Conservation (phyloP, 352 stramenopile genomes). For the Hyphochytrium catenoides region DNA sequence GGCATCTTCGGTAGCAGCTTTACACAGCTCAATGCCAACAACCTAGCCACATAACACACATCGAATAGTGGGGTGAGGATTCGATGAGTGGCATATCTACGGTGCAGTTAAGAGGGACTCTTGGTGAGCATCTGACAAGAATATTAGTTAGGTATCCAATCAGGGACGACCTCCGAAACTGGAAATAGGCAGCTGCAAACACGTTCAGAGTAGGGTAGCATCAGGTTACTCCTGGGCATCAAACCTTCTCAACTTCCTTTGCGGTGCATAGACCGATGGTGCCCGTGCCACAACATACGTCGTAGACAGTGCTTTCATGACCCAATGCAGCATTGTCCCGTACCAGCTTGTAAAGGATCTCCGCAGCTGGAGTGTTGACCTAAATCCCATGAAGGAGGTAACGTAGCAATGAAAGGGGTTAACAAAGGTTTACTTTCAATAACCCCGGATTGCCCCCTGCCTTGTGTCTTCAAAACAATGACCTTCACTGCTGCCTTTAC, state of each 20-base stretch:
- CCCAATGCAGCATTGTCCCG: conserved; percentile 48
- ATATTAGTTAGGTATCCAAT: too few relatives aligned
- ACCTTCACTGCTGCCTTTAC: conserved; percentile 9
- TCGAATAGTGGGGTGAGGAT: too few relatives aligned
- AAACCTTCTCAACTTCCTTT: conserved; percentile 32
- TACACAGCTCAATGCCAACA: conserved; percentile 64
- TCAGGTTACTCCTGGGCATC: too few relatives aligned
- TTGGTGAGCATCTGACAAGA: too few relatives aligned
- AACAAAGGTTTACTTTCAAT: background rate
- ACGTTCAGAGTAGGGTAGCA: too few relatives aligned
- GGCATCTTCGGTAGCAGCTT: conserved; percentile 67
- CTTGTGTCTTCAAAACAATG: conserved; percentile 3
- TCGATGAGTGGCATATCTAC: too few relatives aligned
- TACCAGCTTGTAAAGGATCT: conserved; percentile 87
- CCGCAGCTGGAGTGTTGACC: conserved; percentile 82
- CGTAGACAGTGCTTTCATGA: conserved; percentile 69
- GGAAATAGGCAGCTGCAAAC: too few relatives aligned
- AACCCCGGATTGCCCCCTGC: background rate
- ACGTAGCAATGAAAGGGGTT: conserved; percentile 1
- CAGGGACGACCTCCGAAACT: too few relatives aligned
- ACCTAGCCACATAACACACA: too few relatives aligned
- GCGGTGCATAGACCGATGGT: conserved; percentile 89
- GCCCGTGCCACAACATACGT: conserved; percentile 95
- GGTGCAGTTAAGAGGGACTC: too few relatives aligned
- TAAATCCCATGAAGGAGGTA: conserved; percentile 22